Base-by-base conservation (phyloP, 495 filamentous ascomycete species). In the Neurospora terricola region DNA sequence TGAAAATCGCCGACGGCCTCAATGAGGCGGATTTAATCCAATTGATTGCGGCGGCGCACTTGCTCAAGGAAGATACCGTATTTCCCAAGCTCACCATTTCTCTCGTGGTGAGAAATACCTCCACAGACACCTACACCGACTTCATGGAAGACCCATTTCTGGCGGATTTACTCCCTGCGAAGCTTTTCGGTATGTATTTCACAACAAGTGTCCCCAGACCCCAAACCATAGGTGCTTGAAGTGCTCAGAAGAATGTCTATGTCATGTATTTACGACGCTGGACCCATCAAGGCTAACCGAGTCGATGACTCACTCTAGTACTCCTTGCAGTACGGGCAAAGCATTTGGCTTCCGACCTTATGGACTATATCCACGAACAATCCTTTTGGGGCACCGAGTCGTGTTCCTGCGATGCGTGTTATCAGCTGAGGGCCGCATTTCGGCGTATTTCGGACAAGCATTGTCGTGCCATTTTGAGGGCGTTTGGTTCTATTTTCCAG, bases 401-500 rank as follows among this genome's bases (percentile, higher is more conserved):
- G 18, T 43, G 42, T 43, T 43, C 7, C 18, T n/a, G 18, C 18
- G 18, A n/a, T 9, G 7, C 42, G 0, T 43, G 6, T 43, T n/a
- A 9, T 43, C 0, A n/a, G 16, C 2, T 43, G 16, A 43, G 42
- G 42, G 16, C 42, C 6, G 16, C 18, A 0, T 43, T 43, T n/a
- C 42, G 18, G 42, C 42, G 16, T 43, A 43, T n/a, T 9, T n/a
- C 16, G 16, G 42, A 43, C 18, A n/a, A 0, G 0, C 7, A n/a
- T 9, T 18, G 0, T 4, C 16, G 0, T 43, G n/a, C 42, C 0
- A 43, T 4, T 0, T 43, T 9, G 7, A 43, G 42, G 0, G 3
- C 42, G 7, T 43, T 43, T 43, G 40, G 42, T 1, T n/a, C 18
- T 2, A 40, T 40, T 16, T 40, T 40, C 14, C 39, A 40, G 14